phyloP scores from a whole-genome alignment of 2,329 filamentous ascomycete species.

The Fusarium annulatum region DNA sequence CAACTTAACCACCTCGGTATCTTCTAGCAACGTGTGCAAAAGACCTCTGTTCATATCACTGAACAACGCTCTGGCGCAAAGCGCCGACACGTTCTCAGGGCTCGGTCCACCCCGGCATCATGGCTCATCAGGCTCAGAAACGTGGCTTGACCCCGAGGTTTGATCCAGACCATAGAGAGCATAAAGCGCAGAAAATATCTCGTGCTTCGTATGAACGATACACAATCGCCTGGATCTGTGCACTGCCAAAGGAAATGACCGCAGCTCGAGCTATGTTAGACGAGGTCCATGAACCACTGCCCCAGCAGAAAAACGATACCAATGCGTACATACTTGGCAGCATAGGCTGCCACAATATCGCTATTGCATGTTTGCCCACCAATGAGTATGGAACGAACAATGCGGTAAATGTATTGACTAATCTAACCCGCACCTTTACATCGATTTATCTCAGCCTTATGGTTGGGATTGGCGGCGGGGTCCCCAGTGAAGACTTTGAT shows the following conservation, averaged over 20 bases:
- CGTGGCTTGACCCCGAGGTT: background rate
- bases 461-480: background rate
- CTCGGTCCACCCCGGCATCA: background rate
- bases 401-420: background rate
- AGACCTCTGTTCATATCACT: accelerated
- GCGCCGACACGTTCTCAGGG: background rate
- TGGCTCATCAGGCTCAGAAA: background rate
- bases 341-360: background rate
- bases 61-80: accelerated
- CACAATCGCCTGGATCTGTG: conserved; percentile 22
- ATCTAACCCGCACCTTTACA: background rate
- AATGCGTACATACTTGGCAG: conserved; percentile 10
- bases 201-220: background rate
- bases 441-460: background rate
- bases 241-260: conserved; percentile 5
- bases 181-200: accelerated
- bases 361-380: background rate
- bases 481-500: accelerated
- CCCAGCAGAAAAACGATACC: background rate
- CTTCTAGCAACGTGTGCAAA: accelerated
- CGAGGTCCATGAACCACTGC: background rate
- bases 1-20: too few relatives aligned
- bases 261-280: conserved; percentile 18
- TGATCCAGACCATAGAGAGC: accelerated
- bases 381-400: background rate